Evolutionary conservation across 208 protist genomes (phyloP).

Genomic region (Angomonas ambiguus): DNA sequence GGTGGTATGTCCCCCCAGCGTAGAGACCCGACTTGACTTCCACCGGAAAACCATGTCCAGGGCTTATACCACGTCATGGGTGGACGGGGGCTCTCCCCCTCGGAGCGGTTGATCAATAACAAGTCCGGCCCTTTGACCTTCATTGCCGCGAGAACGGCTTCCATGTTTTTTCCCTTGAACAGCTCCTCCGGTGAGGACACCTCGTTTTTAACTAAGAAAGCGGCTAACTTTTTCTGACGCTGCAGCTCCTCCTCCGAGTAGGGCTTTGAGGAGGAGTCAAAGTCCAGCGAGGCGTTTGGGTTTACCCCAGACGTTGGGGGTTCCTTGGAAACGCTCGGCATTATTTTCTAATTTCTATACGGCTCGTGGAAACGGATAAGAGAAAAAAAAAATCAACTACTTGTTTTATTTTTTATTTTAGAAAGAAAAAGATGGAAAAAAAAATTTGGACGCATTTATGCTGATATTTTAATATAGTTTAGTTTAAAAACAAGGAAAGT

Average conservation of each 20-base stretch:
- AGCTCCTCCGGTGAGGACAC: conserved; percentile 41
- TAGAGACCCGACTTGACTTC: conserved; percentile 13
- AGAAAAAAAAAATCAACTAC: not conserved
- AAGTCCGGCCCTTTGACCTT: conserved; percentile 31
- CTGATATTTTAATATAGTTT: not conserved
- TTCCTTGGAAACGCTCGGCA: conserved; percentile 3
- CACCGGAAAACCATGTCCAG: conserved; percentile 61
- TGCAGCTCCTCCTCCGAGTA: conserved; percentile 26
- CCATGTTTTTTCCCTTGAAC: conserved; percentile 33
- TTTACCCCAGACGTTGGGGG: not conserved
- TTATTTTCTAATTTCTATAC: not conserved
- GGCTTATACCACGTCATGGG: conserved; percentile 61
- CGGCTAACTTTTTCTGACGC: conserved; percentile 50
- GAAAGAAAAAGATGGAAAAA: not conserved
- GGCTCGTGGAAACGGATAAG: conserved; percentile 5
- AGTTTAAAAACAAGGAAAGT: not conserved
- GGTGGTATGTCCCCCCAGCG: conserved; percentile 13
- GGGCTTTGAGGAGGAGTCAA: not conserved
- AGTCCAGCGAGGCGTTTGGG: not conserved
- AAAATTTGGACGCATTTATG: not conserved
- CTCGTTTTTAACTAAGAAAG: conserved; percentile 59
- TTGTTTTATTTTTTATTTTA: not conserved
- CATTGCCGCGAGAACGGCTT: conserved; percentile 24
- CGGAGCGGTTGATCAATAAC: conserved; percentile 49
- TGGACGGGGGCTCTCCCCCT: conserved; percentile 39